Base-by-base conservation (phyloP, 2,329 filamentous ascomycete species). In the Grosmannia clavigera region DNA sequence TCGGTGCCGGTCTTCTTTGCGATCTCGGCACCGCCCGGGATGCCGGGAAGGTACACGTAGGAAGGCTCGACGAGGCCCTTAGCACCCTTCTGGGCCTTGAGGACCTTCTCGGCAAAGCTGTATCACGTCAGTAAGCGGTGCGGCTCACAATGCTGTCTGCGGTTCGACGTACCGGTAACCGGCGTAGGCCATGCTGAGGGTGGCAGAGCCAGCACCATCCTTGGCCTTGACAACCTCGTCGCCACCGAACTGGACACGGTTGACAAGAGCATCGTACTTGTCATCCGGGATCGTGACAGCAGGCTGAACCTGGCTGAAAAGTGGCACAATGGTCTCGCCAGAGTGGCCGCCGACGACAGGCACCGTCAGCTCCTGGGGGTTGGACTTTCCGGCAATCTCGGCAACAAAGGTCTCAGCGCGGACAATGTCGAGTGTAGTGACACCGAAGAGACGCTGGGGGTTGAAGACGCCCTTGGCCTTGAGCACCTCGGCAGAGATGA, bases 341-440 rank as follows among this genome's bases (percentile, higher is more conserved):
- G 92, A 96, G 84, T 99, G 94, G 64, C 94, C 94, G 71, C 94
- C 94, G 71, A 99, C 84, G 69, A 99, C 94, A 66, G 92, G 92
- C 66, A 99, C 88, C 66, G 80, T 89, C 67, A 91, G 82, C 74
- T 92, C 87, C 69, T 87, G 82, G 62, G 92, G 90, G 73, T 92
- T 85, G 72, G 86, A 83, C 77, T 88, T 85, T 76, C 92, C 91
- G 64, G 82, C 82, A 70, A 95, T 87, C 70, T 90, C 85, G 68
- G 90, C 88, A 63, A 95, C 89, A 73, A 99, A 99, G 66, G 92
- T 96, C 82, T 96, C 91, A 67, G 94, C 91, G 73, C 94, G 92
- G 72, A 99, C 94, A 69, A 99, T 92, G 75, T 99, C 94, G 68
- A 99, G 87, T 57, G 94, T 97, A 71, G 94, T 99, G 72, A 99